These are phyloP conservation scores for Murraya paniculata DNA, from an alignment of 345 rosid species.

Conservation along the genomic window DNA sequence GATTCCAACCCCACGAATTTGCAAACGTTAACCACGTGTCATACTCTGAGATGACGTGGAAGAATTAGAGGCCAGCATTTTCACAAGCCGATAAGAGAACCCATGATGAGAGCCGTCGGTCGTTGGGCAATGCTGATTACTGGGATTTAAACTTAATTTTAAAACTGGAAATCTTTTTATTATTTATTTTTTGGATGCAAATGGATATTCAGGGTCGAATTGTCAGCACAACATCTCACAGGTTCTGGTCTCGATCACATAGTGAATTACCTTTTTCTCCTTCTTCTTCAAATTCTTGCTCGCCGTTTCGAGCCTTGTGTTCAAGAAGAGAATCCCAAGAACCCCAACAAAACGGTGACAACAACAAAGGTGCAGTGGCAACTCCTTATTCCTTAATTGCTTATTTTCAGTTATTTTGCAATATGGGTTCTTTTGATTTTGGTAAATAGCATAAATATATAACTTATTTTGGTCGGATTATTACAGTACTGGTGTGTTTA, in stretches of 20 bases:
- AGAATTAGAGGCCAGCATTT: constrained; percentile 10
- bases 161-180: constrained; percentile 9
- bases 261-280: constrained; percentile 7
- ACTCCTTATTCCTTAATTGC: neutral
- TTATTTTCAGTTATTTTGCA: neutral
- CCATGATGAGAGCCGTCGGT: neutral
- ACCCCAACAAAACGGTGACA: constrained; percentile 36
- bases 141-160: neutral
- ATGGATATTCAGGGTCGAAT: constrained; percentile 50
- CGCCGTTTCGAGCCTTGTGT: constrained; percentile 35
- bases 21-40: constrained; percentile 9
- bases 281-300: neutral
- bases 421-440: neutral
- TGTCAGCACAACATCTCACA: constrained; percentile 17
- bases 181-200: constrained; percentile 12
- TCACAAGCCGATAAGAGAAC: constrained; percentile 16
- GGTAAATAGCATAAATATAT: no score
- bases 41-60: constrained; percentile 7
- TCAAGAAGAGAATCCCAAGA: constrained; percentile 35
- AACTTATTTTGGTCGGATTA: neutral
- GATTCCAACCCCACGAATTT: neutral
- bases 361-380: constrained; percentile 21
- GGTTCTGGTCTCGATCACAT: constrained; percentile 6
- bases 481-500: neutral
- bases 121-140: neutral